Evolutionary conservation across 2,329 filamentous ascomycete genomes (phyloP), one percentile per base, ranked within the genome.

Genomic region (Cladosporium colombiae): DNA sequence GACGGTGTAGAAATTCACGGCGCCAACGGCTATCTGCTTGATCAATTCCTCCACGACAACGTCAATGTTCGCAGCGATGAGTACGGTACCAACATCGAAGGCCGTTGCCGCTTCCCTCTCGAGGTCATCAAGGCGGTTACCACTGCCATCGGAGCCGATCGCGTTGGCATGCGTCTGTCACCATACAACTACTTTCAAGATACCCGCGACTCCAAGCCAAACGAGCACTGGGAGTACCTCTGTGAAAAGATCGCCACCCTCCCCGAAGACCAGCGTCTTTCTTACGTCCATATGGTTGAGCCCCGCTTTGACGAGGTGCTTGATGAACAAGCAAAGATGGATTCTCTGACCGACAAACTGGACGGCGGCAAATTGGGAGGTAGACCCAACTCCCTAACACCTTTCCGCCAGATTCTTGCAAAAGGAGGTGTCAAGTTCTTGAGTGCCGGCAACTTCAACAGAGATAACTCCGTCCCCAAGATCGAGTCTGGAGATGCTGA

Each of bases 241-340:
- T 81, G 86, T 50, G 71, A 77, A 40, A 79, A 83, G 25, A 69
- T 73, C 14, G 68, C 62, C 0, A 21, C 56, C 7, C 52, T 71
- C 53, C 77, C 85, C 5, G 81, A 79, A 44, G 73, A 77, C 18
- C 73, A 86, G 0, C 78, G 82, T 1, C 77, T 90, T 14, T 82
- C 86, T 0, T 90, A 86, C 69, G 75, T 88, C 1, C 86, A 89
- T 72, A 68, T 88, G 0, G 76, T 90, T 3, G 86, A 90, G 70
- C 81, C 86, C 0, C 81, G 85, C 0, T 76, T 87, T 5, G 75
- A 78, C 0, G 82, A 82, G 1, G 69, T 72, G 5, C 67, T 73
- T 8, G 68, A 70, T 55, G 70, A 73, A 67, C 62, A 71, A 53
- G 67, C 67, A 14, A 73, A 73, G 58, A 37, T 72, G 66, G 68